Conservation (phyloP, 352 stramenopile species). For the Globisporangium cederbergense region DNA sequence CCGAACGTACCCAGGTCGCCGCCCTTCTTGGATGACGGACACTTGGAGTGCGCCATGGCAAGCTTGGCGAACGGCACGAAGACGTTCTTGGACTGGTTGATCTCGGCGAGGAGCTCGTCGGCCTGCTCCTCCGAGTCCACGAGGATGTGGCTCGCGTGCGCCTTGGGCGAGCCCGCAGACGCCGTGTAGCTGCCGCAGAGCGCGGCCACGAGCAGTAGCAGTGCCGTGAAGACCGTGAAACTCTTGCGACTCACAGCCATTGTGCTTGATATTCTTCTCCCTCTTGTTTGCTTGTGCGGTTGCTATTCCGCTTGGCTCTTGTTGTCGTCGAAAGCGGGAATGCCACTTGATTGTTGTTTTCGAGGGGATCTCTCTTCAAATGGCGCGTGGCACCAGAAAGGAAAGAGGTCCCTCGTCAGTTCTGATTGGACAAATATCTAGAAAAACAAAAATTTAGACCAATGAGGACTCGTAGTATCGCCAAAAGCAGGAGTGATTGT, state of each 20-base stretch:
- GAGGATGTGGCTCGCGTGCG: conserved; percentile 80
- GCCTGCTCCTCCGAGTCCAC: conserved; percentile 66
- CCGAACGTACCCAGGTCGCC: conserved; percentile 73
- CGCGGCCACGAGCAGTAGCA: conserved; percentile 13
- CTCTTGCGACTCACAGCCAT: conserved; percentile 12
- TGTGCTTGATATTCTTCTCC: conserved; percentile 3
- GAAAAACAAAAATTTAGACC: neutral
- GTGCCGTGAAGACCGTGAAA: conserved; percentile 14
- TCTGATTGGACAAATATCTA: neutral
- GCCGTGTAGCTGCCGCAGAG: conserved; percentile 10
- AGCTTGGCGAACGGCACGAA: conserved; percentile 64
- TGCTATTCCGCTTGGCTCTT: conserved; percentile 5
- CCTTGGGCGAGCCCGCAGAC: conserved; percentile 18
- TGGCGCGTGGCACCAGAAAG: neutral
- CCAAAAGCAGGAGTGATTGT: conserved; percentile 3
- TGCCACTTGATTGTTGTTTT: neutral
- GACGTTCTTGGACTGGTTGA: conserved; percentile 43
- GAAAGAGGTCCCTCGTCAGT: neutral
- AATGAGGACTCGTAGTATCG: neutral
- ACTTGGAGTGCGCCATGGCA: conserved; percentile 70
- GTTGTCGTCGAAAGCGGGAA: conserved; percentile 5
- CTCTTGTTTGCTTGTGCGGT: neutral
- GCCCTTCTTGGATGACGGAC: conserved; percentile 55
- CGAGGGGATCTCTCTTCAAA: neutral
- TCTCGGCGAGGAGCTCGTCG: conserved; percentile 52